Evolutionary conservation across 768 basidiomycete species (phyloP), one percentile per base, ranked within the genome.

Genomic region (Hericium erinaceus): DNA sequence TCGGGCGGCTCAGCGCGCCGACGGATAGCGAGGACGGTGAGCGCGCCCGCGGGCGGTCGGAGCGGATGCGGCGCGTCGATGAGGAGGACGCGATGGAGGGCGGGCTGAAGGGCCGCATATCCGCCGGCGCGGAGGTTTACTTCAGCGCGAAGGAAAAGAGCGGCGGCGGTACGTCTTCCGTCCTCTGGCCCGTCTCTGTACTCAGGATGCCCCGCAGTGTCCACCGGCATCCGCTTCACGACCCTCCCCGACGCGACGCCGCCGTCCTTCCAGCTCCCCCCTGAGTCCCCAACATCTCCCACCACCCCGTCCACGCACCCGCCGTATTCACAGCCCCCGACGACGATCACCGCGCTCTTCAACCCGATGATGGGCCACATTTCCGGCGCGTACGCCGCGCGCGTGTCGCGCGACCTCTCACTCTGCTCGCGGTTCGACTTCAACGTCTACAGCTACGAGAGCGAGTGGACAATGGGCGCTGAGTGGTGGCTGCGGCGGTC

Each of bases 321-420:
- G 1, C 63, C 66, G 3, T 66, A 67, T 18, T 74, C 83, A 18
- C 92, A 93, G 67, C 92, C 95, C 0, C 93, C 95, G 1, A 97
- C 94, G 0, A 95, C 94, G 15, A 87, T 97, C 52, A 95, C 95
- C 3, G 90, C 94, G 4, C 79, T 95, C 26, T 92, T 95, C 70
- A 98, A 97, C 68, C 95, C 95, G 0, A 92, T 98, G 81, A 82
- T 98, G 58, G 95, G 95, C 0, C 94, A 98, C 67, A 77, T 98
- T 50, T 92, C 92, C 2, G 79, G 88, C 7, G 92, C 95, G 39
- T 98, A 98, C 68, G 87, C 92, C 0, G 92, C 95, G 2, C 88
- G 86, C 54, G 85, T 92, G 9, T 89, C 90, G 5, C 80, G 80
- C 12, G 90, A 95, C 68, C 81, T 98, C 44, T 84, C 92, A 0